phyloP scores from a whole-genome alignment of 2,329 filamentous ascomycete species.

The Elsinoe necatrix region DNA sequence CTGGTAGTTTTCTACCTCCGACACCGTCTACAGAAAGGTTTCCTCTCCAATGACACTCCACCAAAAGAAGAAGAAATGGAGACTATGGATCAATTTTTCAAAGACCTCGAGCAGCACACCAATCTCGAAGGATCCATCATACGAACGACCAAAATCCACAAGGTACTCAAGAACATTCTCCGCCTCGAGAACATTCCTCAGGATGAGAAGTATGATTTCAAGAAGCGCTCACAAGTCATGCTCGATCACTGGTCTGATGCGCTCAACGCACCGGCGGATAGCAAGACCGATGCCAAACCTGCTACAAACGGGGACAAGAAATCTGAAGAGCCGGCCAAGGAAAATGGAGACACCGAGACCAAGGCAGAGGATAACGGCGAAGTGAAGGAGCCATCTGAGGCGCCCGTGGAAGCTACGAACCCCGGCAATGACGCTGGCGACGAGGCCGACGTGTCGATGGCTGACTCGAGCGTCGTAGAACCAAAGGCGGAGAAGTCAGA shows the following conservation, averaged over 20 bases:
- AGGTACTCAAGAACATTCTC: constrained; percentile 89
- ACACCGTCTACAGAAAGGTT: constrained; percentile 90
- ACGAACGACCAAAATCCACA: constrained; percentile 91
- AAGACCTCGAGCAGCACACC: constrained; percentile 68
- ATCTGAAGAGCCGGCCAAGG: constrained; percentile 32
- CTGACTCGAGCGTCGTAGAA: constrained; percentile 26
- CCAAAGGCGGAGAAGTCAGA: constrained; percentile 20
- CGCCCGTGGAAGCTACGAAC: constrained; percentile 22
- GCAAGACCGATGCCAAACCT: constrained; percentile 20
- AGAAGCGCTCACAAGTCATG: constrained; percentile 67
- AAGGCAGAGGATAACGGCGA: constrained; percentile 13
- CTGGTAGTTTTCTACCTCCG: constrained; percentile 73
- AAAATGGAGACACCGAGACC: constrained; percentile 28
- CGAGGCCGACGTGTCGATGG: constrained; percentile 25
- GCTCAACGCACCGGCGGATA: constrained; percentile 37
- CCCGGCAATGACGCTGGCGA: constrained; percentile 22
- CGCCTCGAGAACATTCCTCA: constrained; percentile 79
- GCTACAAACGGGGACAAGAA: constrained; percentile 23
- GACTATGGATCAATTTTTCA: constrained; percentile 66
- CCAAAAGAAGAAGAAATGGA: constrained; percentile 84
- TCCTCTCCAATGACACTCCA: constrained; percentile 72
- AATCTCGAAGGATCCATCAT: constrained; percentile 88
- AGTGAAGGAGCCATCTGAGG: constrained; percentile 13
- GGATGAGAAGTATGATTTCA: constrained; percentile 85
- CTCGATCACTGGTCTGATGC: constrained; percentile 85